These are phyloP conservation scores for Salmacisia buchloeana DNA, from an alignment of 1,284 basidiomycete genomes.

Conservation along the genomic window DNA sequence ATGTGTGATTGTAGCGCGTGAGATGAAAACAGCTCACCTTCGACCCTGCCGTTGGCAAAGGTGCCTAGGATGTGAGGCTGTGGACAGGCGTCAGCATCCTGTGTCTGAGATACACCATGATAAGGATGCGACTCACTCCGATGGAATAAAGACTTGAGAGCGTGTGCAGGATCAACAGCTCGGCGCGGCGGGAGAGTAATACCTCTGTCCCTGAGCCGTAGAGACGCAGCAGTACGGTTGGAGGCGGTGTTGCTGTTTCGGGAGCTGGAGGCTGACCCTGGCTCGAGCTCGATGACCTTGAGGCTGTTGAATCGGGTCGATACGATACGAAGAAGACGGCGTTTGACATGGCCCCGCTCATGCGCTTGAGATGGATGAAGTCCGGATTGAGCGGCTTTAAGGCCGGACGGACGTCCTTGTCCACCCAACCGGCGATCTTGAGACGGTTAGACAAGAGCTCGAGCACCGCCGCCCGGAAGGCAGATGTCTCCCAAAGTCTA, in stretches of 20 bases:
- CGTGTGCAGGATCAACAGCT: slow-evolving; percentile 48
- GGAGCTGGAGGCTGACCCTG: background rate
- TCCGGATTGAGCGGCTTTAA: slow-evolving; percentile 28
- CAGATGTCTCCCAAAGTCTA: slow-evolving; percentile 20
- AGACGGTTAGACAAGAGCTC: slow-evolving; percentile 36
- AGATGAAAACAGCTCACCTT: slow-evolving; percentile 17
- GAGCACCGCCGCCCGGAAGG: slow-evolving; percentile 34
- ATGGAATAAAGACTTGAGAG: slow-evolving; percentile 48
- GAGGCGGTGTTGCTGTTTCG: slow-evolving; percentile 15
- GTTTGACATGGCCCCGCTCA: slow-evolving; percentile 45
- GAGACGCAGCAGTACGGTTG: slow-evolving; percentile 44
- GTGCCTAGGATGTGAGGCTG: slow-evolving; percentile 47
- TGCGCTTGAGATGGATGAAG: slow-evolving; percentile 32
- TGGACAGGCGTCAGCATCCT: background rate
- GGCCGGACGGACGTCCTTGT: slow-evolving; percentile 22
- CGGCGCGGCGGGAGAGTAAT: slow-evolving; percentile 40
- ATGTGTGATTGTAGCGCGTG: background rate
- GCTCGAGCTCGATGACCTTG: background rate
- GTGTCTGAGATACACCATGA: background rate
- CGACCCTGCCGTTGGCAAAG: slow-evolving; percentile 48
- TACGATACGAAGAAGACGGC: slow-evolving; percentile 49
- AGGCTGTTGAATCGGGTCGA: background rate
- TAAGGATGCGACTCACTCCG: slow-evolving; percentile 14
- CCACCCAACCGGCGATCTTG: slow-evolving; percentile 32
- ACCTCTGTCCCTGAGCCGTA: slow-evolving; percentile 44